phyloP scores from a whole-genome alignment of 768 basidiomycete species.

The Inosperma sp. region DNA sequence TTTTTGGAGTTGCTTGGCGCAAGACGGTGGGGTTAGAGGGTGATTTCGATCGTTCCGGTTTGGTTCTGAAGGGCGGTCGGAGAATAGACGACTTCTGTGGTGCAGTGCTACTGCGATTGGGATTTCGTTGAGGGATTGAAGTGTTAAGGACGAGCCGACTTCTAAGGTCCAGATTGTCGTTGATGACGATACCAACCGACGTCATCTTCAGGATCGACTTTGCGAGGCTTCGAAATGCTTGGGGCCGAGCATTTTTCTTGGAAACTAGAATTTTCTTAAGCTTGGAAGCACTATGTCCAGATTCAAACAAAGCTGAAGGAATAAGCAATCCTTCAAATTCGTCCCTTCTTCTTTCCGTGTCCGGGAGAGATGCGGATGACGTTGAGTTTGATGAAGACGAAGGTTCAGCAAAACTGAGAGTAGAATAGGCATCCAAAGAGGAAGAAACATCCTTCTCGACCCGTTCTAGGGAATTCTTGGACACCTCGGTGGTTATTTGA shows the following conservation, averaged over 20 bases:
- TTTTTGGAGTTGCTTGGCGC: conserved; percentile 62
- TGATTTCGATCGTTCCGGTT: conserved; percentile 65
- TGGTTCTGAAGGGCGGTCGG: conserved; percentile 62
- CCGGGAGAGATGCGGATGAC: conserved; percentile 63
- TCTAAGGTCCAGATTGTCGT: conserved; percentile 77
- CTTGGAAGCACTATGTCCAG: conserved; percentile 52
- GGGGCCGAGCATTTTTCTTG: conserved; percentile 50
- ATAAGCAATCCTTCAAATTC: conserved; percentile 80
- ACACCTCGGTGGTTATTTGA: conserved; percentile 71
- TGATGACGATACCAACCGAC: conserved; percentile 81
- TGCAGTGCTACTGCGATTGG: neutral
- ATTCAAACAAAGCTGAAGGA: conserved; percentile 71
- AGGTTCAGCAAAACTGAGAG: conserved; percentile 67
- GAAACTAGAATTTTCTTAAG: conserved; percentile 48
- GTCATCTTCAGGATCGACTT: conserved; percentile 73
- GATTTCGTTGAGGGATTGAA: conserved; percentile 41
- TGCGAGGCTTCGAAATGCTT: conserved; percentile 43
- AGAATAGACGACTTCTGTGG: conserved; percentile 28
- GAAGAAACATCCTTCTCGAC: conserved; percentile 80
- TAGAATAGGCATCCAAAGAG: conserved; percentile 83
- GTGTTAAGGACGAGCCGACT: conserved; percentile 59
- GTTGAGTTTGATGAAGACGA: conserved; percentile 70
- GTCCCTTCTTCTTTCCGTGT: conserved; percentile 69
- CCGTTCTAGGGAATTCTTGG: conserved; percentile 84
- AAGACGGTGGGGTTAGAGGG: conserved; percentile 68